Base-by-base conservation (phyloP, 2,329 filamentous ascomycete genomes). In the Exophiala viscosa region DNA sequence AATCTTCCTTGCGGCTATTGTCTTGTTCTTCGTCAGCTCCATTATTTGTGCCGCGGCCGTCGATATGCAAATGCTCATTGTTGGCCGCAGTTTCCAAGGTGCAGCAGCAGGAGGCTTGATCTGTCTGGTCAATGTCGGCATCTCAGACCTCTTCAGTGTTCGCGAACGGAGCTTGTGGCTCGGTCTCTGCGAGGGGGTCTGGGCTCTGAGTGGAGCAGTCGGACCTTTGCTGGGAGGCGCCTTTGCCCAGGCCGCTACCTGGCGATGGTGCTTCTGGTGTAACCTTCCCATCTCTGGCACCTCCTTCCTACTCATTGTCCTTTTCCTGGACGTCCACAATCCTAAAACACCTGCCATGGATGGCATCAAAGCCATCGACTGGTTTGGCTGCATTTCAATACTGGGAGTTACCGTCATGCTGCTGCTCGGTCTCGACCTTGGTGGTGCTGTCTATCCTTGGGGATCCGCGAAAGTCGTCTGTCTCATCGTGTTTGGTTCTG, bases 401-500 rank as follows among this genome's bases (percentile, higher is more conserved):
- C 79, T 91, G 18, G 87, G 86, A 38, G 88, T 86, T 15, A 91
- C 88, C 0, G 75, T 95, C 15, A 92, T 95, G 88, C 77, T 95
- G 59, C 81, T 96, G 3, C 82, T 96, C 38, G 91, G 90, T 0
- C 80, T 96, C 9, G 86, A 95, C 65, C 89, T 92, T 57, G 91
- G 90, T 49, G 90, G 89, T 44, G 80, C 90, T 46, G 76, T 77
- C 17, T 82, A 81, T 58, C 86, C 90, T 1, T 95, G 90, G 90
- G 70, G 72, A 47, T 91, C 87, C 0, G 76, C 86, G 1, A 85
- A 81, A 1, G 86, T 91, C 31, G 78, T 95, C 62, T 90, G 87
- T 63, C 76, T 95, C 23, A 77, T 95, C 59, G 72, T 92, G 44
- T 90, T 92, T 60, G 89, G 89, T 17, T 65, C 81, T 18, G 51